Evolutionary conservation across 176 grass and related monocot genomes (phyloP), one percentile per base, ranked within the genome.

Genomic region (Poa annua): DNA sequence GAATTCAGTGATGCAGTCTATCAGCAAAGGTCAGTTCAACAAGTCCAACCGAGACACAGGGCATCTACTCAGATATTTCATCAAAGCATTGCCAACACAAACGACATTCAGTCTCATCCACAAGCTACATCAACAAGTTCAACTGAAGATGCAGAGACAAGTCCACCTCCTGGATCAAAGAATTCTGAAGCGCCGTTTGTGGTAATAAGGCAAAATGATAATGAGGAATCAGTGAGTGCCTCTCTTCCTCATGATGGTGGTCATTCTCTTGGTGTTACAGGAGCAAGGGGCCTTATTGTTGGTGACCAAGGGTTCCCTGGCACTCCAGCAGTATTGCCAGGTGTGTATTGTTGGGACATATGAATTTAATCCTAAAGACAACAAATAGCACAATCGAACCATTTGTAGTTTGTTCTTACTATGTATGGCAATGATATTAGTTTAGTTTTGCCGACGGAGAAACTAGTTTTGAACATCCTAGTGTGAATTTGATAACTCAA

Each of bases 251-350:
- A 80, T 73, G 71, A 66, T 67, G 83, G 78, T 67, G 79, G 62
- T 25, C 84, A 88, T 55, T 82, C 88, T 60, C 77, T 88, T 89
- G 87, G 69, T 80, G 59, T 78, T 72, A 92, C 77, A 47, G 84
- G 52, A 77, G 65, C 78, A 76, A 81, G 80, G 57, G 33, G 57
- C 47, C 62, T 87, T 83, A 25, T 48, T 29, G 63, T 75, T 82
- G 77, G 82, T 80, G 88, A 89, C 21, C 86, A 89, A 67, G 75
- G 61, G 26, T 91, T 89, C 73, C 76, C 70, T 83, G 82, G 73
- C 17, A 80, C 88, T 84, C 87, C 85, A 85, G 83, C 83, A 81
- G 41, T 88, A 32, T 85, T 97, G 83, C 87, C 94, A 97, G 91
- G 94, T 97, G 54, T 84, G 81, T 86, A 42, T 57, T 56, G 55